A percentile compares a stretch with the other conserved stretches of the same genome.
Evolutionary conservation across 768 basidiomycete species (phyloP).

Genomic region (Nidularia pulvinata): DNA sequence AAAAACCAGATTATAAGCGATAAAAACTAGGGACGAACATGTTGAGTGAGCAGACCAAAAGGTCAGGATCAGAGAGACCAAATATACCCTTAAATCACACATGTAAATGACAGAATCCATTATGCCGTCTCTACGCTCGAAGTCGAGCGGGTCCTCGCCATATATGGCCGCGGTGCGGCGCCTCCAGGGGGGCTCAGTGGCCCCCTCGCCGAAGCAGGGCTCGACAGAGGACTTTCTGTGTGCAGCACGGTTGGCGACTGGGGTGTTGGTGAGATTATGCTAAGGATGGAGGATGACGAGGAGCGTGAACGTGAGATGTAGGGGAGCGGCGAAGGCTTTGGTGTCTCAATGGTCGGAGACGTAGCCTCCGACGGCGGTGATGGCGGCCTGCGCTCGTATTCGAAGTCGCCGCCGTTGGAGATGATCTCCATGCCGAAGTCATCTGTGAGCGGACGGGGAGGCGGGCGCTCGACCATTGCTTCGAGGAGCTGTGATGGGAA

Average conservation of each 20-base stretch:
- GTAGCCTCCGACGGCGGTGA: constrained; percentile 10
- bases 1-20: constrained; percentile 2
- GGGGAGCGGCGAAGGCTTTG: constrained; percentile 51
- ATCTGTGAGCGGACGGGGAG: constrained; percentile 70
- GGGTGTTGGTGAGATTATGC: constrained; percentile 32
- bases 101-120: neutral
- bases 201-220: constrained; percentile 7
- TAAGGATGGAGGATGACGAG: constrained; percentile 40
- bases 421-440: constrained; percentile 48
- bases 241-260: constrained; percentile 10
- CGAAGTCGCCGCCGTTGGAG: constrained; percentile 9
- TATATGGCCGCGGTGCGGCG: constrained; percentile 10
- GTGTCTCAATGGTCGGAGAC: constrained; percentile 24
- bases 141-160: constrained; percentile 21
- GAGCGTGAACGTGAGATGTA: constrained; percentile 61
- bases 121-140: constrained; percentile 3
- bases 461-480: constrained; percentile 85
- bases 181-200: constrained; percentile 10
- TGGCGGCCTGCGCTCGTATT: constrained; percentile 7
- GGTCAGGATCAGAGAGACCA: no score
- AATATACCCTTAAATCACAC: neutral
- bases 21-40: neutral
- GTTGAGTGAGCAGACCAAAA: neutral
- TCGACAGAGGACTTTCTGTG: constrained; percentile 10
- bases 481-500: constrained; percentile 60